Base-by-base conservation (phyloP, 179 eudicot genomes). In the Carnegiea gigantea region DNA sequence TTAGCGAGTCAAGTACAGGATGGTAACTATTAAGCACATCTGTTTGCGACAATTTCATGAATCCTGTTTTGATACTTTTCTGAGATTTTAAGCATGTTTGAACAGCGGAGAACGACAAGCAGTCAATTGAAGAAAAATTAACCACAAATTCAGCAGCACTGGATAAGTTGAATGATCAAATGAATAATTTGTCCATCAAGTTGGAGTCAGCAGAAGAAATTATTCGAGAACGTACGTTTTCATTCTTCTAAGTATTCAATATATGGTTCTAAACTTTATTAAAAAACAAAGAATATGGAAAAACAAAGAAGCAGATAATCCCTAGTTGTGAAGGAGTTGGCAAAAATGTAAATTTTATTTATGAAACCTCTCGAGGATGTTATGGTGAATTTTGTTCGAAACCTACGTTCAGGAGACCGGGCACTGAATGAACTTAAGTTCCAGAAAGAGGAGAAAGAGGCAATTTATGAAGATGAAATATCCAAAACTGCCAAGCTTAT, bases 31-130 rank as follows among this genome's bases (percentile, higher is more conserved):
- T 77, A 57, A 57, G 49, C 49, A 64, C 13, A 6, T 33, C 65
- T 62, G 54, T 24, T 28, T 62, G 64, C 46, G 9, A 46, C 6
- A 20, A 13, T 79, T 72, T 9, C 23, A 40, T 38, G n/a, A 54
- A 10, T 82, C 9, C 36, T 46, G 20, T 40, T 65, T 59, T 17
- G 57, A 33, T 78, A 2, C 21, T 49, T 48, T 46, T n/a, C 51
- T 79, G 10, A 68, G 24, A 38, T 21, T 44, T 20, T 77, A 20
- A 57, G 70, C 57, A 36, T 60, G 64, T 68, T 76, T 86, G 77
- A 81, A 75, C 92, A 96, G 98, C 95, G 87, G 98, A 93, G 91
- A 91, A 90, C 81, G 97, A 93, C 87, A 93, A 89, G 81, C 87
- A 82, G 78, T 76, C 80, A 71, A 86, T 92, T 53, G 94, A 90